Evolutionary conservation across 176 grass and related monocot genomes (phyloP).

Genomic region (Hordeum marinum): DNA sequence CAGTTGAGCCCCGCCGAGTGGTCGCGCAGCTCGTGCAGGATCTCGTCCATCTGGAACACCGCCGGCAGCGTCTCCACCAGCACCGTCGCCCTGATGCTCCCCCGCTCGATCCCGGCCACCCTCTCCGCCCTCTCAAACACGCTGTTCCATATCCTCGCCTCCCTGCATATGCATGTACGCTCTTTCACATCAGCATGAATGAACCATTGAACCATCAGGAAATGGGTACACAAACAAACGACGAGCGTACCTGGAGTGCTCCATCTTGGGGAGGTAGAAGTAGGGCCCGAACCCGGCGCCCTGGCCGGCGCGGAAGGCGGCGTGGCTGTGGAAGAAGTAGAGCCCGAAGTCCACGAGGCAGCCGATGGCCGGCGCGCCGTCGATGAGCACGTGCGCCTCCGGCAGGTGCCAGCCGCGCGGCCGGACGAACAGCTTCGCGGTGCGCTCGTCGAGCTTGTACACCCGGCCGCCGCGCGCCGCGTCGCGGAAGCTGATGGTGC

Average conservation of each 20-base stretch:
- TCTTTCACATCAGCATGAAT: background rate
- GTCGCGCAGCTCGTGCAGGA: slow-evolving; percentile 80
- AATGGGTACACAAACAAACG: background rate
- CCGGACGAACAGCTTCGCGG: slow-evolving; percentile 79
- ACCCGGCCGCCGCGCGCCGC: slow-evolving; percentile 39
- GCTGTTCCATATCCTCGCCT: slow-evolving; percentile 84
- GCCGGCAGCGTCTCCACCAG: slow-evolving; percentile 92
- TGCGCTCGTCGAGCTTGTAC: slow-evolving; percentile 51
- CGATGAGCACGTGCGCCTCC: slow-evolving; percentile 78
- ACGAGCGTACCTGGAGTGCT: slow-evolving; percentile 67
- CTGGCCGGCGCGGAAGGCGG: slow-evolving; percentile 52
- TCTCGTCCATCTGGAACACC: slow-evolving; percentile 97
- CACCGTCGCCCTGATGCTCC: slow-evolving; percentile 86
- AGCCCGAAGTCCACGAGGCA: slow-evolving; percentile 91
- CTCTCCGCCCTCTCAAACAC: slow-evolving; percentile 79
- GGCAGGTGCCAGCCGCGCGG: slow-evolving; percentile 90
- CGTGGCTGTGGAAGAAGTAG: slow-evolving; percentile 97
- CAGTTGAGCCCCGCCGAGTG: slow-evolving; percentile 95
- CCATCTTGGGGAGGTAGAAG: slow-evolving; percentile 99
- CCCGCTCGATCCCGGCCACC: slow-evolving; percentile 37
- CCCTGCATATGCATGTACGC: slow-evolving; percentile 28
- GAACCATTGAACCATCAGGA: background rate
- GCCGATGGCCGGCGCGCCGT: slow-evolving; percentile 71
- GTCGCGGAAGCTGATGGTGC: slow-evolving; percentile 68
- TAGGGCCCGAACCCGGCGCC: slow-evolving; percentile 70